Conservation (phyloP, 805 yeast genomes). For the Metschnikowia baotianmanensis region DNA sequence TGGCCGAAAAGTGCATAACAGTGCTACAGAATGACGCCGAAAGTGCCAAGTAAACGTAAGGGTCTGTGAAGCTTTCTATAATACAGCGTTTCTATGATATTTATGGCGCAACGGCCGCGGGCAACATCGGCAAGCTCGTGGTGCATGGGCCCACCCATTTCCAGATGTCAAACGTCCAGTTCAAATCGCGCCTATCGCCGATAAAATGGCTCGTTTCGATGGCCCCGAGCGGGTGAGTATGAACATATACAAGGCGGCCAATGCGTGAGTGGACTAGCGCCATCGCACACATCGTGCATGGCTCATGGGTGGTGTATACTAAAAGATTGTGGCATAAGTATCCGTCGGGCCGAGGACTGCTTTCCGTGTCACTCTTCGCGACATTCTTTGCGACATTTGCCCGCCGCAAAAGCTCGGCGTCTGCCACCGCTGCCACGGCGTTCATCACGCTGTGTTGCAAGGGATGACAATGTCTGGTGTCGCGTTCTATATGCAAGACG, state of each 20-base stretch:
- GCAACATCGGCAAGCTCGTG: not conserved
- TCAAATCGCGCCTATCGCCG: slow-evolving; percentile 71
- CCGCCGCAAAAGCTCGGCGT: slow-evolving; percentile 45
- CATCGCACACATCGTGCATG: slow-evolving; percentile 96
- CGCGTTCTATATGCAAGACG: slow-evolving; percentile 41
- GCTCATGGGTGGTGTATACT: slow-evolving; percentile 90
- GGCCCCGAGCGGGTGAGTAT: slow-evolving; percentile 39
- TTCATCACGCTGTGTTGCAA: slow-evolving; percentile 73
- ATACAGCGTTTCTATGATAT: not conserved
- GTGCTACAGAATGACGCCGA: not conserved
- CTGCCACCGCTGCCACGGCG: slow-evolving; percentile 66
- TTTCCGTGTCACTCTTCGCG: too few relatives aligned
- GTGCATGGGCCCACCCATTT: slow-evolving; percentile 50
- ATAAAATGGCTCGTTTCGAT: slow-evolving; percentile 71
- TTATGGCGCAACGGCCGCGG: slow-evolving; percentile 6
- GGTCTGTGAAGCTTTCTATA: too few relatives aligned
- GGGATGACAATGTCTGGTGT: slow-evolving; percentile 45
- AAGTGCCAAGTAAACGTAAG: not conserved
- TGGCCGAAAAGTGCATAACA: slow-evolving; percentile 7
- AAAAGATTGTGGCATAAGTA: slow-evolving; percentile 77
- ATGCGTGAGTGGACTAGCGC: slow-evolving; percentile 91
- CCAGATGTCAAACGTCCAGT: slow-evolving; percentile 88
- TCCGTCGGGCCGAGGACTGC: slow-evolving; percentile 17
- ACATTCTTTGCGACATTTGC: slow-evolving; percentile 8
- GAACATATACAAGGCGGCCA: slow-evolving; percentile 60